Evolutionary conservation across 106 monocot genomes (phyloP), one percentile per base, ranked within the genome.

Genomic region (Apostasia ramifera): DNA sequence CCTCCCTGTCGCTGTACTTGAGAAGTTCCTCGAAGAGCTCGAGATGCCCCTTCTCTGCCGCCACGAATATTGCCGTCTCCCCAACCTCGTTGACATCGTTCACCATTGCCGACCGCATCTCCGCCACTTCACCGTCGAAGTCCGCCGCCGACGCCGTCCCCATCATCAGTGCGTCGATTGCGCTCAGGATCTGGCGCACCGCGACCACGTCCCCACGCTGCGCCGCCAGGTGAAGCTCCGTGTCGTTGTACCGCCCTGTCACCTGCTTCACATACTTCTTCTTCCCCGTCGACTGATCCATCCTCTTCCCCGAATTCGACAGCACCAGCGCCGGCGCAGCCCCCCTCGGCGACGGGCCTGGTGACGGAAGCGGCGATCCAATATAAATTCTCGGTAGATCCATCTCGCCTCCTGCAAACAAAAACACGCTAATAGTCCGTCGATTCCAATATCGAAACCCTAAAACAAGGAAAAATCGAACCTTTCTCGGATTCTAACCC

Each of bases 201-300:
- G 68, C 72, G 1, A 10, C 68, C 61, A 62, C 45, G 41, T 79
- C 78, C 12, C 78, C 73, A 6, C 78, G 59, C 73, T 72, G 78
- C 40, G 78, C 78, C 47, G 78, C 78, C 46, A 79, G 44, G 52
- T 79, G 78, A 9, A 79, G 78, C 62, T 79, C 78, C 4, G 78
- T 80, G 44, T 80, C 74, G 63, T 74, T 80, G 73, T 68, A 55
- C 66, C 73, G 44, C 38, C 78, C 78, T 3, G 78, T 79, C 11
- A 79, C 78, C 61, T 79, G 78, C 55, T 73, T 79, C 41, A 79
- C 78, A 61, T 79, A 79, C 62, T 73, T 79, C 68, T 73, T 78
- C 54, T 78, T 78, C 52, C 66, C 49, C 15, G 37, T 64, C 52
- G 51, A 43, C 8, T 67, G 67, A 2, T 73, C 78, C 45, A 79